Conservation (phyloP, 2,329 filamentous ascomycete genomes). For the Reticulascus tulasneorum region DNA sequence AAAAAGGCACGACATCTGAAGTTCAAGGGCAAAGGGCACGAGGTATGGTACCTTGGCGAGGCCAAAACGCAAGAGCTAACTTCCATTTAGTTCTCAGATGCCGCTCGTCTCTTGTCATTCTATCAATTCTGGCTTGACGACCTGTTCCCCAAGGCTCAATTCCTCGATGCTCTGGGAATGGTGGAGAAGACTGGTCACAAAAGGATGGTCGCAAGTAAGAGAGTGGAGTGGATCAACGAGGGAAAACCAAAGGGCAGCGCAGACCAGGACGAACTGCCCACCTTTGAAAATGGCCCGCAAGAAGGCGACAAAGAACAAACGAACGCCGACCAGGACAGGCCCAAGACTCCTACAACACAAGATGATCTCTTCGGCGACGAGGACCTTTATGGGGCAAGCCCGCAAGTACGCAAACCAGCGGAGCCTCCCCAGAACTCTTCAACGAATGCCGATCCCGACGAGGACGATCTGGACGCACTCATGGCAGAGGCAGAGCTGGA, state of each 20-base stretch:
- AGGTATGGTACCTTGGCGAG: conserved; percentile 48
- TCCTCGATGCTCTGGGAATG: conserved; percentile 82
- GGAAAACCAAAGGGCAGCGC: conserved; percentile 48
- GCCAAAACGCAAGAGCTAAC: neutral
- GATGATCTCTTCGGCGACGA: conserved; percentile 39
- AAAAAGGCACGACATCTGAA: conserved; percentile 67
- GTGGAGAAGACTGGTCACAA: conserved; percentile 92
- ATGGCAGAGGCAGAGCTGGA: conserved; percentile 33
- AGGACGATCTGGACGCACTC: conserved; percentile 40
- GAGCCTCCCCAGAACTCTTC: conserved; percentile 20
- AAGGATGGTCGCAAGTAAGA: conserved; percentile 68
- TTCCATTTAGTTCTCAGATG: conserved; percentile 70
- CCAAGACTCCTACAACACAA: conserved; percentile 25
- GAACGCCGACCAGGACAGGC: conserved; percentile 28
- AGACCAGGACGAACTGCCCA: conserved; percentile 23
- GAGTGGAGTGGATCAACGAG: conserved; percentile 82
- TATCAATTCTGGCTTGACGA: conserved; percentile 98
- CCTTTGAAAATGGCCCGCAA: too few species aligned
- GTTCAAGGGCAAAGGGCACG: conserved; percentile 91
- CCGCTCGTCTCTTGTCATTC: conserved; percentile 75
- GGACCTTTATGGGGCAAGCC: conserved; percentile 55
- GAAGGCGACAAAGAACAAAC: too few species aligned
- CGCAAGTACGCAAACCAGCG: conserved; percentile 21
- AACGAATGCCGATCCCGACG: conserved; percentile 20
- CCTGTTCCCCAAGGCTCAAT: conserved; percentile 90